Base-by-base conservation (phyloP, 139 green algal genomes). In the Micractinium sp. region DNA sequence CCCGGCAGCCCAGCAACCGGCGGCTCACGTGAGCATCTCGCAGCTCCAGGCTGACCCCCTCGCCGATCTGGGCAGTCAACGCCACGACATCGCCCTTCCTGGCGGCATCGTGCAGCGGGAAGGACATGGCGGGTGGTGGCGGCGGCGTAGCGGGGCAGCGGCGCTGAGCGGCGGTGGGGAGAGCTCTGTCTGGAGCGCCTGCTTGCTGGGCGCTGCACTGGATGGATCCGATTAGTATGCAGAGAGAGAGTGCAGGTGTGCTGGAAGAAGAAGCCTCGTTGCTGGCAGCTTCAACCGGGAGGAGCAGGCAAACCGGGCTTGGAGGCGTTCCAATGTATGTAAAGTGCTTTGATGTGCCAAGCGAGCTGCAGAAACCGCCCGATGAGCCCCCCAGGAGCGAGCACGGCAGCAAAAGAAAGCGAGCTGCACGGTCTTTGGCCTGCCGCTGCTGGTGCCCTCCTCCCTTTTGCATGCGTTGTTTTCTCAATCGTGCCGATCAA, bases 21-120 rank as follows among this genome's bases (percentile, higher is more conserved):
- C 66, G 41, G 69, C 95, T 88, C 0, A 95, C 47, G n/a, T 71
- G 85, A 22, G 61, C 53, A 78, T 92, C 93, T 19, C 88, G 86
- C 71, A 89, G 83, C 75, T 96, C 92, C 63, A 96, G 69, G 35
- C 82, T 85, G 53, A 71, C 67, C 1, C 86, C 74, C 39, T 92
- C 83, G 12, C 77, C 89, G 25, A 89, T 88, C 60, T 35, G 66
- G 29, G 73, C 56, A 0, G 75, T 89, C 27, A 96, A 61, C 0
- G 77, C 36, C 4, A 85, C 67, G 0, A 92, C 22, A 56, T 96
- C 94, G 22, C 94, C 94, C 13, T 87, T 91, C 1, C 91, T 76
- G 13, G 94, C 94, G 22, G 92, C 92, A 61, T 92, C 85, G 82
- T 96, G 94, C 60, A 96, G 81, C 66, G 89, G 33, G n/a, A 39